A percentile compares a stretch with the other conserved stretches of the same genome.
Evolutionary conservation across 768 basidiomycete species (phyloP).

Genomic region (Mycena metata): DNA sequence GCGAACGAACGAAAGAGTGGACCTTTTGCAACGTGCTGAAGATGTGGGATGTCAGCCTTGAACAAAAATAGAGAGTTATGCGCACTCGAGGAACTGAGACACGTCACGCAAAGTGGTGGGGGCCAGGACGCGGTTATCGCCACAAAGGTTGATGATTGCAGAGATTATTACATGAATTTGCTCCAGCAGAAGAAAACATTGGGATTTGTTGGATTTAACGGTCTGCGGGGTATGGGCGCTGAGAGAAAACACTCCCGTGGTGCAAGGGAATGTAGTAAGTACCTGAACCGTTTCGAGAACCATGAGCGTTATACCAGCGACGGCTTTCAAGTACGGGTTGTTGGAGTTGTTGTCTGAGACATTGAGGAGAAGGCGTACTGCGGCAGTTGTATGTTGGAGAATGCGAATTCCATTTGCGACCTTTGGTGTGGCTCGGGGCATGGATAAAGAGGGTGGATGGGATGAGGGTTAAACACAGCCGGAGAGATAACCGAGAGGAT

Average conservation of each 20-base stretch:
- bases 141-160: slow-evolving; percentile 7
- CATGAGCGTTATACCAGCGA: slow-evolving; percentile 21
- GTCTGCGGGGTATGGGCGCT: not conserved
- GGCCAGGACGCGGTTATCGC: not conserved
- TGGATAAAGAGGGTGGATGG: not conserved
- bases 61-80: too few relatives aligned
- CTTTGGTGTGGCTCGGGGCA: slow-evolving; percentile 2
- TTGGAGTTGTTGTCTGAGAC: slow-evolving; percentile 8
- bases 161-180: slow-evolving; percentile 12
- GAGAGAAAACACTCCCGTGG: too few relatives aligned
- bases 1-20: slow-evolving; percentile 17
- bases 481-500: too few relatives aligned
- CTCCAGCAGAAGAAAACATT: slow-evolving; percentile 17
- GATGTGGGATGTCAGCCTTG: not conserved
- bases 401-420: slow-evolving; percentile 1
- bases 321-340: slow-evolving; percentile 19
- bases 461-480: too few relatives aligned
- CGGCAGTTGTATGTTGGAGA: not conserved
- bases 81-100: slow-evolving; percentile 20
- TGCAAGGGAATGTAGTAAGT: not conserved
- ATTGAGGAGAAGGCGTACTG: slow-evolving; percentile 10
- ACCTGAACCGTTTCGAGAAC: slow-evolving; percentile 16
- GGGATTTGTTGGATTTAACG: slow-evolving; percentile 19
- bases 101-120: slow-evolving; percentile 10
- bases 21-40: slow-evolving; percentile 26